Conservation (phyloP, 176 grass and related monocot genomes). For the Puccinellia tenuiflora region DNA sequence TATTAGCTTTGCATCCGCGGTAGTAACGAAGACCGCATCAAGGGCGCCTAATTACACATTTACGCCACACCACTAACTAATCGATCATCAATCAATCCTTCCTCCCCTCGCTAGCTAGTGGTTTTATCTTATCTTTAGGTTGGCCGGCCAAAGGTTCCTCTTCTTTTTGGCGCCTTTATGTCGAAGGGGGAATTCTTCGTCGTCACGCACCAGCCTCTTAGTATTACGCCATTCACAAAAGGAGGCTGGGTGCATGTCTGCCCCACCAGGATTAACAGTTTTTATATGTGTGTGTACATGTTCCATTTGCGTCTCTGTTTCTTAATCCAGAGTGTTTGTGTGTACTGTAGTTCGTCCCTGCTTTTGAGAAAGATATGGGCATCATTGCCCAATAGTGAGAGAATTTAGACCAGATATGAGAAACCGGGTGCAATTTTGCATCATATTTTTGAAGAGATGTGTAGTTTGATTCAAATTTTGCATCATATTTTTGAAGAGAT, state of each 20-base stretch:
- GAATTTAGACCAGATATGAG: neutral
- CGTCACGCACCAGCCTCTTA: conserved; percentile 47
- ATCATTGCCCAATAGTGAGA: conserved; percentile 31
- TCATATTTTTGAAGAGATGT: neutral
- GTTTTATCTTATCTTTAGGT: conserved; percentile 75
- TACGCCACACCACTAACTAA: neutral
- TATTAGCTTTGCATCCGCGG: neutral
- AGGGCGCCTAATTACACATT: conserved; percentile 28
- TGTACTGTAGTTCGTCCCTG: conserved; percentile 19
- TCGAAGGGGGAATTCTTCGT: conserved; percentile 56
- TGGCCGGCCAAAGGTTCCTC: conserved; percentile 39
- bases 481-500: neutral
- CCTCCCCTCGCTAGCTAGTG: neutral
- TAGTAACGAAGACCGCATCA: conserved; percentile 14
- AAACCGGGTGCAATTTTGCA: neutral
- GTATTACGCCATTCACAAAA: conserved; percentile 43
- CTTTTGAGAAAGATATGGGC: conserved; percentile 31
- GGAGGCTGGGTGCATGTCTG: conserved; percentile 18
- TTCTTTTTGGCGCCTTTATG: conserved; percentile 48
- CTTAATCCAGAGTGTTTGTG: conserved; percentile 21
- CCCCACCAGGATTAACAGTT: conserved; percentile 14
- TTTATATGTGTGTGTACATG: neutral
- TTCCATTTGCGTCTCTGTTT: conserved; percentile 20
- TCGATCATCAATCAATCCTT: conserved; percentile 23
- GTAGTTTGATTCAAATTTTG: neutral